phyloP scores from a whole-genome alignment of 2,329 filamentous ascomycete species.

The Hypoxylon sp. region DNA sequence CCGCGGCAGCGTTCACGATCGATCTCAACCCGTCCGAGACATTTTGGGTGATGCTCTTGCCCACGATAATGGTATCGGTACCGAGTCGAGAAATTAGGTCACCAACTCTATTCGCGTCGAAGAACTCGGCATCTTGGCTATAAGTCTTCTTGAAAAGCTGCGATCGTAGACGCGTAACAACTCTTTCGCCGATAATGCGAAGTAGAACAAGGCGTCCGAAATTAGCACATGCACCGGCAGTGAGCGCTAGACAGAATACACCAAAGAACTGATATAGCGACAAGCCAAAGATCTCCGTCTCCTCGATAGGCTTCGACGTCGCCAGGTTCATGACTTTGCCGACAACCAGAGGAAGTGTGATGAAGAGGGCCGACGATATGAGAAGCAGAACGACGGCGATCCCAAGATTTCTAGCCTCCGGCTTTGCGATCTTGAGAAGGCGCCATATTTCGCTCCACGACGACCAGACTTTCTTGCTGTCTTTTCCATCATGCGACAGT shows the following conservation, averaged over 20 bases:
- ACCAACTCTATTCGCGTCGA: conserved; percentile 96
- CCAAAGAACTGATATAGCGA: conserved; percentile 89
- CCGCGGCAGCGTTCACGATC: conserved; percentile 88
- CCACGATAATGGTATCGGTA: conserved; percentile 96
- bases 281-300: conserved; percentile 81
- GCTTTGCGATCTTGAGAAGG: conserved; percentile 87
- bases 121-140: conserved; percentile 98
- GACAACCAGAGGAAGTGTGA: conserved; percentile 97
- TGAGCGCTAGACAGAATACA: conserved; percentile 79
- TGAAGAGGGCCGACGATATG: conserved; percentile 90
- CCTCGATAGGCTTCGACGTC: conserved; percentile 76
- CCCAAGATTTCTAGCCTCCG: conserved; percentile 81
- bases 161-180: conserved; percentile 89
- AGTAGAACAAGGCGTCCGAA: conserved; percentile 94
- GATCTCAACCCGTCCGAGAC: conserved; percentile 94
- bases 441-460: conserved; percentile 84
- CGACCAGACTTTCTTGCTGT: conserved; percentile 65
- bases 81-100: conserved; percentile 95
- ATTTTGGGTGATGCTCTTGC: conserved; percentile 98
- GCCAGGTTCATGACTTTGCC: conserved; percentile 92
- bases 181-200: conserved; percentile 92
- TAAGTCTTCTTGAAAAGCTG: conserved; percentile 93
- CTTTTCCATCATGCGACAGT: conserved; percentile 83
- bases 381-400: conserved; percentile 87
- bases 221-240: conserved; percentile 87